Conservation (phyloP, 106 monocot species). For the Acorus calamus region DNA sequence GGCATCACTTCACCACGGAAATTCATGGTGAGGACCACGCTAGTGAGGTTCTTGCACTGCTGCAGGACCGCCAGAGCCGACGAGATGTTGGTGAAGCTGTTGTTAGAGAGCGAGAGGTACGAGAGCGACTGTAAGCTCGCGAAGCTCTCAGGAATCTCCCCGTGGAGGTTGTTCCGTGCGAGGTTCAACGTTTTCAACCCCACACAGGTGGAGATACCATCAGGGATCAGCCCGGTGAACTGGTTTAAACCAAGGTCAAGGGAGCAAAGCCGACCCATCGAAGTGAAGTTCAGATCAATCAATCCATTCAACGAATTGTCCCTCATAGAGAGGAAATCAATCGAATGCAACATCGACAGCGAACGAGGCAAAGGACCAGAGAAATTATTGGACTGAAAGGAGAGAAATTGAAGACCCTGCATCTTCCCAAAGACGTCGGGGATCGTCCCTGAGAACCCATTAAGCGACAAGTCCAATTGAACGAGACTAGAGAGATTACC, state of each 20-base stretch:
- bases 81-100: background rate
- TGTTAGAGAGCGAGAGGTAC: slow-evolving; percentile 1
- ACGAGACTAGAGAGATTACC: background rate
- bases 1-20: background rate
- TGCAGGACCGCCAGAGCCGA: background rate
- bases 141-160: slow-evolving; percentile 5
- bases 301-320: background rate
- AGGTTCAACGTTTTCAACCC: background rate
- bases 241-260: slow-evolving; percentile 5
- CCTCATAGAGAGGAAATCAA: background rate
- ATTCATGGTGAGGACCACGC: background rate
- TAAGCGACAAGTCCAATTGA: background rate
- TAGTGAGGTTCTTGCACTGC: background rate
- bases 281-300: slow-evolving; percentile 1
- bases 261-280: background rate
- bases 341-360: background rate
- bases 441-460: background rate
- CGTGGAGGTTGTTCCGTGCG: slow-evolving; percentile 2
- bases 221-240: slow-evolving; percentile 1
- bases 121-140: background rate
- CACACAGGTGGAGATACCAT: background rate
- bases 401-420: background rate
- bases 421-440: background rate
- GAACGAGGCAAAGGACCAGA: background rate
- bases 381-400: background rate